phyloP scores from a whole-genome alignment of 306 rosid species.

The Acacia crassicarpa region DNA sequence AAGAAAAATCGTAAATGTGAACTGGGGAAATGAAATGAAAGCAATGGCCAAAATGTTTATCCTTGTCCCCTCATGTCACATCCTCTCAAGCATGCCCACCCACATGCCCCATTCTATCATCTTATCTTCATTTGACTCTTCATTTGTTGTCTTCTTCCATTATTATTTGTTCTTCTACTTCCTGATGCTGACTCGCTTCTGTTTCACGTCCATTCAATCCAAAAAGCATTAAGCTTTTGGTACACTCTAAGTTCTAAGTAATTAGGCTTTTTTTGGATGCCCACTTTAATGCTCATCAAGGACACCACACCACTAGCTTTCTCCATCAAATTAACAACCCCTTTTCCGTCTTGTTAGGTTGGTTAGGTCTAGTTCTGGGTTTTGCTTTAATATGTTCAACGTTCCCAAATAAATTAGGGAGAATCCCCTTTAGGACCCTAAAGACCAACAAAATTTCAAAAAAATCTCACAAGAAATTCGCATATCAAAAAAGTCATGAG shows the following conservation, averaged over 20 bases:
- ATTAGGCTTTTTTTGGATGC: not conserved
- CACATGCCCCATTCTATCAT: constrained; percentile 36
- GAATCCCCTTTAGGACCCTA: no score
- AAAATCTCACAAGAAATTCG: no score
- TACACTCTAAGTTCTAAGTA: not conserved
- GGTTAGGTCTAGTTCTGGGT: not conserved
- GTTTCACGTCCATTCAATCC: not conserved
- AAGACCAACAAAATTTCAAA: no score
- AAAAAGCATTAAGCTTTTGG: not conserved
- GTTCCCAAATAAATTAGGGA: not conserved
- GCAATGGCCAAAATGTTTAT: constrained; percentile 34
- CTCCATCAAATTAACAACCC: not conserved
- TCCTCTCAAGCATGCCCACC: constrained; percentile 38
- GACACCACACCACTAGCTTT: not conserved
- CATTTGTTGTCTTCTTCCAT: constrained; percentile 42
- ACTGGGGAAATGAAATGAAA: not conserved
- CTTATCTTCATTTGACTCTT: constrained; percentile 63
- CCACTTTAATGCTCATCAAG: not conserved
- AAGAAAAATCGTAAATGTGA: no score
- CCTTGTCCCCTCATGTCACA: constrained; percentile 37
- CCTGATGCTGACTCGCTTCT: constrained; percentile 31
- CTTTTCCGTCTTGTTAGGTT: not conserved
- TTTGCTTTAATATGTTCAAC: not conserved
- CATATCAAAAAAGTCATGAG: no score
- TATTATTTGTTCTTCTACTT: not conserved